Conservation (phyloP, 1,284 basidiomycete species). For the Boletus semigastroideus region DNA sequence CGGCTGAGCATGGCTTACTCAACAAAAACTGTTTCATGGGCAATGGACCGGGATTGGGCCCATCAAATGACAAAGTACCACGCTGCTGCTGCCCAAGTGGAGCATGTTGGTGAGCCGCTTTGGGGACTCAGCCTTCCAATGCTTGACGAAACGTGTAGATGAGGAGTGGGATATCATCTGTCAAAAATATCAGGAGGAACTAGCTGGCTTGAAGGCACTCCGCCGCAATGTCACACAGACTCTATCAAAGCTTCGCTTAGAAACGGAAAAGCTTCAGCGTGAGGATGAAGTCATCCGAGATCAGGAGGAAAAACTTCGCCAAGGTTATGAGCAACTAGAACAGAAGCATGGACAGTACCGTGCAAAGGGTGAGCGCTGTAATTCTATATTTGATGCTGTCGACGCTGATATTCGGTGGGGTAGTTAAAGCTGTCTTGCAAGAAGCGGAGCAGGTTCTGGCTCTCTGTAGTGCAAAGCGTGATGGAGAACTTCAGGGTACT, state of each 20-base stretch:
- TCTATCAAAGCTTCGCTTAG: conserved; percentile 51
- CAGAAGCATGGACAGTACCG: conserved; percentile 55
- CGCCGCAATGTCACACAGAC: conserved; percentile 54
- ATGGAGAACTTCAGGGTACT: conserved; percentile 20
- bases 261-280: conserved; percentile 55
- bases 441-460: conserved; percentile 53
- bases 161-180: conserved; percentile 58
- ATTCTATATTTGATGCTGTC: conserved; percentile 1
- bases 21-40: conserved; percentile 72
- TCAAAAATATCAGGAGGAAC: conserved; percentile 56
- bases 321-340: conserved; percentile 55
- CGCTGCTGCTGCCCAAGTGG: conserved; percentile 50
- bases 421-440: conserved; percentile 58
- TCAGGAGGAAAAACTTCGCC: conserved; percentile 52
- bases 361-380: conserved; percentile 48
- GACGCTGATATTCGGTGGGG: conserved; percentile 8
- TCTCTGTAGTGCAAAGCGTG: conserved; percentile 46
- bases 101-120: conserved; percentile 50
- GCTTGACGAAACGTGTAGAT: conserved; percentile 33
- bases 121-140: neutral
- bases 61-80: conserved; percentile 57
- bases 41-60: conserved; percentile 60
- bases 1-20: conserved; percentile 53
- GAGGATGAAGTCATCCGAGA: conserved; percentile 53
- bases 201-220: conserved; percentile 53